These are phyloP conservation scores for Mrakia frigida DNA, from an alignment of 768 basidiomycete species.

Conservation along the genomic window DNA sequence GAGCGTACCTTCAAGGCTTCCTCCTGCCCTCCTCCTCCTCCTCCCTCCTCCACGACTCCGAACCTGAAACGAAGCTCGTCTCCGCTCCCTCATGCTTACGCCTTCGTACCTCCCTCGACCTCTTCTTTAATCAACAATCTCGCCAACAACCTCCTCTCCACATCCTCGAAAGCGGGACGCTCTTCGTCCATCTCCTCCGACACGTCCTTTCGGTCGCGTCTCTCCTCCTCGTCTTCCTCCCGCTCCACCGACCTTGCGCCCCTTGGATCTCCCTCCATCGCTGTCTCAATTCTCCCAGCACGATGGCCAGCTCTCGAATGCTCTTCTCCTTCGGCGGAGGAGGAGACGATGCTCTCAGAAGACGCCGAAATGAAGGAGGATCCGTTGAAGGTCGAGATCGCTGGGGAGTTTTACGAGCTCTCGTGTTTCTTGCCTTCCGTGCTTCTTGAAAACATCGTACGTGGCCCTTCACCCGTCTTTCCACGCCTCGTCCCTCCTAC, in stretches of 20 bases:
- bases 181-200: neutral
- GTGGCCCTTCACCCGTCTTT: neutral
- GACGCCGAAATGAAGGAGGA: neutral
- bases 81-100: too few relatives aligned
- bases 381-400: neutral
- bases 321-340: neutral
- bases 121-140: too few relatives aligned
- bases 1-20: too few relatives aligned
- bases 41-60: too few relatives aligned
- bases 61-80: too few relatives aligned
- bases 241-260: neutral
- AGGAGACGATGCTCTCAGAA: neutral
- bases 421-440: neutral
- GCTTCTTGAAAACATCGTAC: neutral
- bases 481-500: neutral
- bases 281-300: neutral
- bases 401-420: neutral
- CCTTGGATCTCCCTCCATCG: neutral
- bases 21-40: too few relatives aligned
- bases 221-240: neutral
- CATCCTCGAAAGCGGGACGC: neutral
- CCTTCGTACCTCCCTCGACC: too few relatives aligned
- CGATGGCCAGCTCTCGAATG: neutral
- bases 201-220: neutral
- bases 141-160: neutral